phyloP scores from a whole-genome alignment of 495 filamentous ascomycete genomes.

The Bacidia rubella region DNA sequence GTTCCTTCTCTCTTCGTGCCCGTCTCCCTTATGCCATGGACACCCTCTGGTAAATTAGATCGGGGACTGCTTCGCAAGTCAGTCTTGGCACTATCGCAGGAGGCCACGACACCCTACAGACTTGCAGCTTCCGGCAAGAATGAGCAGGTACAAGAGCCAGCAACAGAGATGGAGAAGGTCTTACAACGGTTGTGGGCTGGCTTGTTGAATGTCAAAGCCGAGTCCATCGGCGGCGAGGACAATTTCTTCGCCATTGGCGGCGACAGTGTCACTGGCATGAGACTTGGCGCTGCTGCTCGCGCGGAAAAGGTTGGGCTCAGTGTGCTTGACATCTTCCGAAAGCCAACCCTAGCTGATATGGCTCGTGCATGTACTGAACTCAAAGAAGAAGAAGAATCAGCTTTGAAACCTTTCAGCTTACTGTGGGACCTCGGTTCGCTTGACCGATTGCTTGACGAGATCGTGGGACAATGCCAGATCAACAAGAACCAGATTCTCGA shows the following conservation, averaged over 20 bases:
- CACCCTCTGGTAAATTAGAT: constrained; percentile 18
- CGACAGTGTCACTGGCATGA: constrained; percentile 42
- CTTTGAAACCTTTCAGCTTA: constrained; percentile 33
- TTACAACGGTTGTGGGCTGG: constrained; percentile 23
- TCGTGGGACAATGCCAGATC: constrained; percentile 31
- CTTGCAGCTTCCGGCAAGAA: constrained; percentile 4
- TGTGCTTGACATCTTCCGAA: constrained; percentile 26
- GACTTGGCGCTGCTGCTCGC: constrained; percentile 27
- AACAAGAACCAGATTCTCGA: constrained; percentile 32
- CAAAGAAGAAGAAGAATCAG: constrained; percentile 5
- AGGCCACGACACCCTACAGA: constrained; percentile 7
- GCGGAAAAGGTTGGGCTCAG: constrained; percentile 20
- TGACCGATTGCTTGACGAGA: constrained; percentile 29
- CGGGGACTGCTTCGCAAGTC: constrained; percentile 4
- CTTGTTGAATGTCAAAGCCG: constrained; percentile 17
- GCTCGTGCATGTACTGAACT: constrained; percentile 10
- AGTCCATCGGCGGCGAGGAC: constrained; percentile 24
- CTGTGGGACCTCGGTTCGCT: constrained; percentile 21
- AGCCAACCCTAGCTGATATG: constrained; percentile 25
- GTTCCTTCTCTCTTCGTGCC: constrained; percentile 18
- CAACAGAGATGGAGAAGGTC: constrained; percentile 17
- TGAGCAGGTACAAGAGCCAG: constrained; percentile 1
- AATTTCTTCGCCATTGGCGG: constrained; percentile 43
- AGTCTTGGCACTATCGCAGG: constrained; percentile 7
- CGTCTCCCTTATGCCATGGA: constrained; percentile 18